Evolutionary conservation across 2,329 filamentous ascomycete species (phyloP).

Genomic region (Mycocentrospora acerina): DNA sequence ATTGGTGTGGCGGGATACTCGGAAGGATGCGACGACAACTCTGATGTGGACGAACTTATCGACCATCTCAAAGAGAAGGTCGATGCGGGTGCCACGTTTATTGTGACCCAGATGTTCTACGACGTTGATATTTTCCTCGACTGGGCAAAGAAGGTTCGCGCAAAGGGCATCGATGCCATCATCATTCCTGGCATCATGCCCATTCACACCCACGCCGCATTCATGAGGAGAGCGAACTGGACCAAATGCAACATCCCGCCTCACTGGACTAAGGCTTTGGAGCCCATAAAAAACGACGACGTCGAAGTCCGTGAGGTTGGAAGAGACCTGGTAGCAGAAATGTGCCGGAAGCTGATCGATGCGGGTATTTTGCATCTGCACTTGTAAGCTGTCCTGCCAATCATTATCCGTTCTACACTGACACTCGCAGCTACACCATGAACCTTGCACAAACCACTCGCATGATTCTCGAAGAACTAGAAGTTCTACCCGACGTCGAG

Average conservation of each 20-base stretch:
- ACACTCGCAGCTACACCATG: slow-evolving; percentile 77
- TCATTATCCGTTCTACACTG: slow-evolving; percentile 3
- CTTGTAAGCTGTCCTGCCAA: slow-evolving; percentile 58
- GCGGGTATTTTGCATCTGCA: slow-evolving; percentile 86
- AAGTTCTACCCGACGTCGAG: slow-evolving; percentile 74
- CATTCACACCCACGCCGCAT: slow-evolving; percentile 92
- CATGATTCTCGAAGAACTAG: slow-evolving; percentile 89
- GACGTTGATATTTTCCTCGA: slow-evolving; percentile 91
- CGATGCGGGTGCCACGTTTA: slow-evolving; percentile 88
- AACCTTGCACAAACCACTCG: slow-evolving; percentile 92
- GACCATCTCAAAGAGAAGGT: slow-evolving; percentile 97
- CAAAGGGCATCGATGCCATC: slow-evolving; percentile 77
- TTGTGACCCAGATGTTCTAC: slow-evolving; percentile 99
- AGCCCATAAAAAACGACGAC: slow-evolving; percentile 96
- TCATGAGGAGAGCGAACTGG: slow-evolving; percentile 85
- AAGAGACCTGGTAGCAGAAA: slow-evolving; percentile 79
- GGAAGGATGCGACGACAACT: slow-evolving; percentile 91
- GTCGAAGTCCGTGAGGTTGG: slow-evolving; percentile 87
- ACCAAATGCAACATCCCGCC: slow-evolving; percentile 83
- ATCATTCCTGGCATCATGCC: slow-evolving; percentile 90
- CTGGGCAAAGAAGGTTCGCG: slow-evolving; percentile 86
- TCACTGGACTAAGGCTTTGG: slow-evolving; percentile 77
- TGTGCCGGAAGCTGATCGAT: slow-evolving; percentile 84
- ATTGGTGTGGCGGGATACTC: slow-evolving; percentile 97
- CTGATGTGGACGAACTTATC: slow-evolving; percentile 79